These are phyloP conservation scores for Aspergillus baeticus DNA, from an alignment of 495 filamentous ascomycete species.

Conservation along the genomic window DNA sequence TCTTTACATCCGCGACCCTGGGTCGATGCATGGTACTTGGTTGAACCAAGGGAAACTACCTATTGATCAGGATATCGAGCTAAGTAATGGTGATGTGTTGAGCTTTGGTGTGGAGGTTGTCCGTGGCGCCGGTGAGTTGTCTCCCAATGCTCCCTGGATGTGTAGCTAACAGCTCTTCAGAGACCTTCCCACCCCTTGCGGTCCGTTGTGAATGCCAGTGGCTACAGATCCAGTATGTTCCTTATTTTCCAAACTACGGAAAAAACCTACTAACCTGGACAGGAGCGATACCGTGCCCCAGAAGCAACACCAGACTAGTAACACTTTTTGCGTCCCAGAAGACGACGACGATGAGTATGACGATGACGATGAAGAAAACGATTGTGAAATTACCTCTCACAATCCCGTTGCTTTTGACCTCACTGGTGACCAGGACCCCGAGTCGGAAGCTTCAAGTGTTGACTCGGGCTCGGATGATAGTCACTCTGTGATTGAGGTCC, in stretches of 20 bases:
- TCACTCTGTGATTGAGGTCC: conserved; percentile 19
- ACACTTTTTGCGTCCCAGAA: conserved; percentile 48
- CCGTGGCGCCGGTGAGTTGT: conserved; percentile 44
- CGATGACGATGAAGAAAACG: conserved; percentile 1
- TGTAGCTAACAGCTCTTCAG: conserved; percentile 19
- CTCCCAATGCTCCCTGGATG: background rate
- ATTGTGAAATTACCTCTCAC: conserved; percentile 16
- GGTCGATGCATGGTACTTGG: conserved; percentile 60
- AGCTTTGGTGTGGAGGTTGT: conserved; percentile 55
- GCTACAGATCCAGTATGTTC: conserved; percentile 20
- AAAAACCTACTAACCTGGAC: conserved; percentile 11
- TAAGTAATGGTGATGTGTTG: conserved; percentile 48
- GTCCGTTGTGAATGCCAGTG: conserved; percentile 37
- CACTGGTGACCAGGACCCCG: conserved; percentile 2
- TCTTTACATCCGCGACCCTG: conserved; percentile 47
- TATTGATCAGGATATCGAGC: conserved; percentile 28
- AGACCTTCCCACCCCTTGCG: conserved; percentile 39
- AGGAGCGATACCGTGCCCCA: conserved; percentile 9
- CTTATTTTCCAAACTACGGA: background rate
- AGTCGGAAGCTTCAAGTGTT: conserved; percentile 16
- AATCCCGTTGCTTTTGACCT: background rate
- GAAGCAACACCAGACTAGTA: conserved; percentile 23
- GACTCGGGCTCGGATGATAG: conserved; percentile 19
- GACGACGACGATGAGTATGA: conserved; percentile 38
- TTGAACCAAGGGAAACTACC: conserved; percentile 44